Base-by-base conservation (phyloP, 2,329 filamentous ascomycete genomes). In the Pseudonectria foliicola region DNA sequence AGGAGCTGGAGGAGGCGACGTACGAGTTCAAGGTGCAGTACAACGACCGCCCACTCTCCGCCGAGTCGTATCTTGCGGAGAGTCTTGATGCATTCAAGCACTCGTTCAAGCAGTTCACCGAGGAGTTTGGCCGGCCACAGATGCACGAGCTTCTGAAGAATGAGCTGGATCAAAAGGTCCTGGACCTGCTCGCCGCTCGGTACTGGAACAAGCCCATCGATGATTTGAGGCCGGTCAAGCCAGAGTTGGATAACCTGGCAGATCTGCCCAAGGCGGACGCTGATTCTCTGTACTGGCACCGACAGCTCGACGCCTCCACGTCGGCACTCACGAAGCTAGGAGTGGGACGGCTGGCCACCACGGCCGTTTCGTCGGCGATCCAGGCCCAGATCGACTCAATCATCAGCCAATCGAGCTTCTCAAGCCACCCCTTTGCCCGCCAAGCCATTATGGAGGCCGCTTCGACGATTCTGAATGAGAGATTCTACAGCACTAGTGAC, bases 11-110 rank as follows among this genome's bases (percentile, higher is more conserved):
- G 53, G 92, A 98, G 62, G 89, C 92, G 3, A 90, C 86, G 0
- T 98, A 98, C 55, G 90, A 98, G 61, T 98, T 95, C 71, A 98
- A 98, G 60, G 92, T 98, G 5, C 93, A 98, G 60, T 98, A 98
- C 65, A 98, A 98, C 54, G 92, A 98, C 57, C 80, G 92, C 6
- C 87, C 90, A 2, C 69, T 98, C 25, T 95, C 87, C 33, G 92
- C 92, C 2, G 92, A 98, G 57, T 95, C 90, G 4, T 98, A 98
- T 56, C 75, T 98, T 26, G 92, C 92, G 2, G 92, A 96, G 60
- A 94, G 85, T 47, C 68, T 98, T 4, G 92, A 98, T 59, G 81
- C 82, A 13, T 96, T 98, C 73, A 98, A 98, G 63, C 93, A 96
- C 60, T 86, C 87, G 0, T 98, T 98, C 66, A 95, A 95, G 57